Conservation (phyloP, 2,329 filamentous ascomycete species). For the Trichoderma breve region DNA sequence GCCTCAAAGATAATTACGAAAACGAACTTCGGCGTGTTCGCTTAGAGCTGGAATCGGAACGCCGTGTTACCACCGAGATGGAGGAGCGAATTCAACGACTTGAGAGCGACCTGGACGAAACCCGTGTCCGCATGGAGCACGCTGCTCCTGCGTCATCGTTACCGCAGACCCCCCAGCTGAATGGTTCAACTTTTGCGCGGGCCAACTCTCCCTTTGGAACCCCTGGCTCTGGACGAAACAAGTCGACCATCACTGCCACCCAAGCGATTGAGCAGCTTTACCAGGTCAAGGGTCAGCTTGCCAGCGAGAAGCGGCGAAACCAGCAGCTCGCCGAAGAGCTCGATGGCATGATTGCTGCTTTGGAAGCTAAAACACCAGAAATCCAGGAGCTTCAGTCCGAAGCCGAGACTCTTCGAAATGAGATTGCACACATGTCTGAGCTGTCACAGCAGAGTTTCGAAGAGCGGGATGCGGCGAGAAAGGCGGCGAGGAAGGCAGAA, state of each 20-base stretch:
- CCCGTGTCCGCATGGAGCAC: conserved; percentile 50
- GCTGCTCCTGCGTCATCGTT: conserved; percentile 45
- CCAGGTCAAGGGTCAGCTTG: conserved; percentile 69
- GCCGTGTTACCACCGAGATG: conserved; percentile 44
- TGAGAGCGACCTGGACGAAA: conserved; percentile 53
- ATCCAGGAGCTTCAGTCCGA: conserved; percentile 37
- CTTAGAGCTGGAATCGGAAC: conserved; percentile 56
- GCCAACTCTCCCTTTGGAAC: conserved; percentile 62
- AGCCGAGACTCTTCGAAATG: conserved; percentile 73
- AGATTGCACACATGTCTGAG: conserved; percentile 81
- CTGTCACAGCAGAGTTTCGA: conserved; percentile 78
- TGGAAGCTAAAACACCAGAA: background rate
- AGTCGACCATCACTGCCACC: conserved; percentile 56
- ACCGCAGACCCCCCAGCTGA: conserved; percentile 60
- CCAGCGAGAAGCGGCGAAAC: conserved; percentile 69
- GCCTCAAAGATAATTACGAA: conserved; percentile 63
- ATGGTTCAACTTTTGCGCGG: conserved; percentile 53
- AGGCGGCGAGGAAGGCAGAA: conserved; percentile 75
- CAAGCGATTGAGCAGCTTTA: conserved; percentile 64
- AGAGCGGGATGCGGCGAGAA: conserved; percentile 75
- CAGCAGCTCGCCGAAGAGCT: conserved; percentile 73
- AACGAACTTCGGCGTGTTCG: conserved; percentile 56
- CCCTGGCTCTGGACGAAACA: conserved; percentile 56
- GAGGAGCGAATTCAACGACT: conserved; percentile 51
- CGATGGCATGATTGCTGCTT: conserved; percentile 72